Conservation (phyloP, 108 stramenopile genomes). For the Aurantiochytrium sp. region DNA sequence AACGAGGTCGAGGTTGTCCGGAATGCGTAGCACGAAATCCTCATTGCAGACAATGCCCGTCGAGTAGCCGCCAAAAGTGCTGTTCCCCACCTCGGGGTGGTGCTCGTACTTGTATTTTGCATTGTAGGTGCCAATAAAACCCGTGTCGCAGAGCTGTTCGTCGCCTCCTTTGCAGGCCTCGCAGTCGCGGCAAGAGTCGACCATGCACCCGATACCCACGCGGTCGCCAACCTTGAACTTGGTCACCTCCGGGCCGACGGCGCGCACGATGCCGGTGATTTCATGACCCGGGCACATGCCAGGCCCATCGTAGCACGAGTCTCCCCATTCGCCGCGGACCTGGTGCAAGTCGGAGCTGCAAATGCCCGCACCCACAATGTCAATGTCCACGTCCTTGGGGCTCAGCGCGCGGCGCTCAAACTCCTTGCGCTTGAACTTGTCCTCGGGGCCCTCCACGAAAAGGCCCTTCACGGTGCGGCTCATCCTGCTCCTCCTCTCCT, state of each 20-base stretch:
- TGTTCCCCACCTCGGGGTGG: background rate
- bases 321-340: slow-evolving; percentile 27
- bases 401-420: background rate
- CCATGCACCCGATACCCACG: slow-evolving; percentile 61
- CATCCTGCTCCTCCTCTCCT: background rate
- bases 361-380: slow-evolving; percentile 31
- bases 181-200: slow-evolving; percentile 52
- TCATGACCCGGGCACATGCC: slow-evolving; percentile 43
- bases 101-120: slow-evolving; percentile 16
- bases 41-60: background rate
- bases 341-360: slow-evolving; percentile 53
- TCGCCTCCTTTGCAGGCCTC: slow-evolving; percentile 41
- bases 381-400: slow-evolving; percentile 11
- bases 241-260: slow-evolving; percentile 46
- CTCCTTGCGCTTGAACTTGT: background rate
- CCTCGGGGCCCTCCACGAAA: background rate
- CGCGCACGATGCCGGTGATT: slow-evolving; percentile 40
- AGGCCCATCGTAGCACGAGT: background rate
- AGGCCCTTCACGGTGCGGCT: background rate
- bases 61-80: background rate
- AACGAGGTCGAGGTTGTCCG: background rate
- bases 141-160: slow-evolving; percentile 43
- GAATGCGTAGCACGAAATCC: background rate
- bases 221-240: slow-evolving; percentile 57
- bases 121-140: slow-evolving; percentile 26